phyloP scores from a whole-genome alignment of 2,329 filamentous ascomycete genomes.

The Plenodomus lindquistii region DNA sequence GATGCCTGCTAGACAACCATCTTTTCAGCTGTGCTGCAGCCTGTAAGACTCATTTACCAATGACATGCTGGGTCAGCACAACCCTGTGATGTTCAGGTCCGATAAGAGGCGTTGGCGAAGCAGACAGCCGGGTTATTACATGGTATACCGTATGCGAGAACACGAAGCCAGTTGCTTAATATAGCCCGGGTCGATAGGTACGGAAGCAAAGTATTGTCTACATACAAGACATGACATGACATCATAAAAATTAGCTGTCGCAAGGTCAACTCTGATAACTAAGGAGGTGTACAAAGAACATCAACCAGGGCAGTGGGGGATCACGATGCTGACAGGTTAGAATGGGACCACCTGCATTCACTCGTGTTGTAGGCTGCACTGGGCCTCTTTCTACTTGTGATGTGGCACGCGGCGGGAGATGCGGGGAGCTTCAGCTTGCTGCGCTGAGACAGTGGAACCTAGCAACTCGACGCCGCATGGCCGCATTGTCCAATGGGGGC shows the following conservation, averaged over 20 bases:
- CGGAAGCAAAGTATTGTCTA: too few species aligned
- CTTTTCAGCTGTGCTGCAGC: conserved; percentile 29
- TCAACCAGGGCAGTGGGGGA: not conserved
- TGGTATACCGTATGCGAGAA: conserved; percentile 4
- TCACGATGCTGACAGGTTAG: not conserved
- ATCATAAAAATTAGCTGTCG: too few species aligned
- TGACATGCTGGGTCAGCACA: conserved; percentile 16
- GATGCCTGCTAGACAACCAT: conserved; percentile 21
- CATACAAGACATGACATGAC: too few species aligned
- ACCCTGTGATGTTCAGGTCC: conserved; percentile 21
- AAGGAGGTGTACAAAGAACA: too few species aligned
- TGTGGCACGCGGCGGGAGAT: conserved; percentile 18
- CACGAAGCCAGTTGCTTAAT: conserved; percentile 7
- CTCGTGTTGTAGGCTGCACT: conserved; percentile 1
- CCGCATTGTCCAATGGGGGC: not conserved
- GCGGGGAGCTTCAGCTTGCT: not conserved
- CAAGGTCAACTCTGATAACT: too few species aligned
- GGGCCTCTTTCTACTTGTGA: conserved; percentile 17
- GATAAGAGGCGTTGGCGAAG: conserved; percentile 13
- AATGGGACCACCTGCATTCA: not conserved
- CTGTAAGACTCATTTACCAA: conserved; percentile 32
- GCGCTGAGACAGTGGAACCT: conserved; percentile 4
- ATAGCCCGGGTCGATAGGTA: too few species aligned
- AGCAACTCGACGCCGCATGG: conserved; percentile 13
- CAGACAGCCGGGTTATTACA: not conserved